phyloP scores from a whole-genome alignment of 352 stramenopile genomes.

The Pythium utonaiense region DNA sequence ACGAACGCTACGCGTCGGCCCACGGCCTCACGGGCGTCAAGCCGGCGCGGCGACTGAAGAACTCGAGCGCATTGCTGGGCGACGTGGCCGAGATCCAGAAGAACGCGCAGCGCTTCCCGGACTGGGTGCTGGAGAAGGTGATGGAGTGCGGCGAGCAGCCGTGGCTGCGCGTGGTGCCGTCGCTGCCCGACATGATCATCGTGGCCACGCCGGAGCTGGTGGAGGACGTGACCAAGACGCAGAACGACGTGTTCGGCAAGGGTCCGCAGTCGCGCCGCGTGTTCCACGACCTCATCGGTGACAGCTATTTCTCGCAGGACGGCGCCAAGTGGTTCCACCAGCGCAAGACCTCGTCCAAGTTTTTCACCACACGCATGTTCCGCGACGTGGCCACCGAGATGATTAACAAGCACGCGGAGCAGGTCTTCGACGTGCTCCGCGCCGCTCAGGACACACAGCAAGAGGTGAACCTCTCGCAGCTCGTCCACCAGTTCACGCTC shows the following conservation, averaged over 20 bases:
- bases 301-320: conserved; percentile 21
- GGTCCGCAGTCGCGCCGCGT: conserved; percentile 1
- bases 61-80: background rate
- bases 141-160: conserved; percentile 6
- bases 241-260: conserved; percentile 18
- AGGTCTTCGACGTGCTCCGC: conserved; percentile 1
- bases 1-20: conserved; percentile 4
- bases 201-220: conserved; percentile 13
- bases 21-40: conserved; percentile 10
- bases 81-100: conserved; percentile 4
- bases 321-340: conserved; percentile 15
- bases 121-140: conserved; percentile 19
- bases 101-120: conserved; percentile 13
- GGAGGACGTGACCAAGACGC: conserved; percentile 21
- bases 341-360: conserved; percentile 12
- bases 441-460: background rate
- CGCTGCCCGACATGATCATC: conserved; percentile 16
- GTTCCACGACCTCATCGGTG: conserved; percentile 18
- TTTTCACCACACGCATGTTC: conserved; percentile 16
- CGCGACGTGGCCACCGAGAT: conserved; percentile 2
- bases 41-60: background rate
- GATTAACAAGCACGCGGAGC: conserved; percentile 19
- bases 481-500: conserved; percentile 24
- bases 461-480: conserved; percentile 10
- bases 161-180: conserved; percentile 11